These are phyloP conservation scores for Phaeotremella skinneri DNA, from an alignment of 768 basidiomycete genomes.

Conservation along the genomic window DNA sequence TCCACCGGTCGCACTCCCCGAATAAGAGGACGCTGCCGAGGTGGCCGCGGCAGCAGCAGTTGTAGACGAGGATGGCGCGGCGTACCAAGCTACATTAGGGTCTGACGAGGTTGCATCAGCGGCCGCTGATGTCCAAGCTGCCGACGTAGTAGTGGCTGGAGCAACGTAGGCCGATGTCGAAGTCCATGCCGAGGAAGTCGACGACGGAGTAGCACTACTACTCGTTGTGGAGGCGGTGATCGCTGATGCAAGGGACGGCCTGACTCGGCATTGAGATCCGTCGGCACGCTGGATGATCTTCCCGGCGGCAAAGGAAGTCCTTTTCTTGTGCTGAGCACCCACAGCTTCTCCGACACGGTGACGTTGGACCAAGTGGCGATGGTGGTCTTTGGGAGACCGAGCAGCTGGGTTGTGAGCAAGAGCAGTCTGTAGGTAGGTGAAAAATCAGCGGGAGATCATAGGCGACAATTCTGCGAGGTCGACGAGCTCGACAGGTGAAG, in stretches of 20 bases:
- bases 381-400: slow-evolving; percentile 16
- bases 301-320: neutral
- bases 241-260: slow-evolving; percentile 10
- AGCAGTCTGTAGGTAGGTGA: slow-evolving; percentile 11
- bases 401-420: slow-evolving; percentile 5
- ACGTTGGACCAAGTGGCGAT: slow-evolving; percentile 36
- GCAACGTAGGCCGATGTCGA: slow-evolving; percentile 19
- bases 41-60: slow-evolving; percentile 9
- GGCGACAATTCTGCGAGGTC: slow-evolving; percentile 1
- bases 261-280: slow-evolving; percentile 37
- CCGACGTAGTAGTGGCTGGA: slow-evolving; percentile 9
- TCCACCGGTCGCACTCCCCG: slow-evolving; percentile 20
- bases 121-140: slow-evolving; percentile 14
- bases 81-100: neutral
- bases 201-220: slow-evolving; percentile 4
- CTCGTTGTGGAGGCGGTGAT: slow-evolving; percentile 5
- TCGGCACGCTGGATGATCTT: slow-evolving; percentile 29
- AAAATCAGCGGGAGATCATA: slow-evolving; percentile 1
- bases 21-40: slow-evolving; percentile 4
- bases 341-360: slow-evolving; percentile 2
- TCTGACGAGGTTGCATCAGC: slow-evolving; percentile 1
- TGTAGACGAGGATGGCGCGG: slow-evolving; percentile 10
- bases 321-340: slow-evolving; percentile 14
- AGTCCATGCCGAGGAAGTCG: slow-evolving; percentile 10
- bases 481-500: neutral